phyloP scores from a whole-genome alignment of 306 rosid species.

The Potentilla sterilis region DNA sequence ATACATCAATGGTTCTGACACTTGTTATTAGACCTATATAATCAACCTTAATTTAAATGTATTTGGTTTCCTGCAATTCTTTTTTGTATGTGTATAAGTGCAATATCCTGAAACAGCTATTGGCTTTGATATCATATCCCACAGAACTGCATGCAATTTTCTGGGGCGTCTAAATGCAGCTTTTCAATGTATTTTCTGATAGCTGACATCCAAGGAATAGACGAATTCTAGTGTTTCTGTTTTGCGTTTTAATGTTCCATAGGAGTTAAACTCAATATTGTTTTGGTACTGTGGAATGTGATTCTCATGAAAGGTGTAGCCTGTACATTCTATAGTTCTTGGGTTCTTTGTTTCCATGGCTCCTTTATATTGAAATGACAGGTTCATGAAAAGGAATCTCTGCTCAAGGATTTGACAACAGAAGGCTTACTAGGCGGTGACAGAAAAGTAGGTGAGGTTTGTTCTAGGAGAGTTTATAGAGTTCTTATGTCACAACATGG shows the following conservation, averaged over 20 bases:
- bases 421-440: slow-evolving; percentile 74
- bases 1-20: not conserved
- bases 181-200: not conserved
- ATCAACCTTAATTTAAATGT: not conserved
- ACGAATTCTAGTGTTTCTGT: not conserved
- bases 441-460: slow-evolving; percentile 81
- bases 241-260: not conserved
- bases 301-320: not conserved
- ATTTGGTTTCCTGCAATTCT: not conserved
- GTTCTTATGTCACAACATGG: slow-evolving; percentile 78
- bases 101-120: not conserved
- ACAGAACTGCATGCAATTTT: not conserved
- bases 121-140: not conserved
- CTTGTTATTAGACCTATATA: not conserved
- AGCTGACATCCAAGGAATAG: not conserved
- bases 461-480: slow-evolving; percentile 89
- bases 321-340: not conserved
- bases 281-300: not conserved
- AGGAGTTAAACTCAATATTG: not conserved
- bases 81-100: not conserved
- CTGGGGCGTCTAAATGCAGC: not conserved
- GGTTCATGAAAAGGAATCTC: slow-evolving; percentile 84
- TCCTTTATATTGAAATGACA: slow-evolving; percentile 28
- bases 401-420: slow-evolving; percentile 66
- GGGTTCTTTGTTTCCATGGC: slow-evolving; percentile 1